Evolutionary conservation across 164 flowering plant species (phyloP).

Genomic region (Santalum album): DNA sequence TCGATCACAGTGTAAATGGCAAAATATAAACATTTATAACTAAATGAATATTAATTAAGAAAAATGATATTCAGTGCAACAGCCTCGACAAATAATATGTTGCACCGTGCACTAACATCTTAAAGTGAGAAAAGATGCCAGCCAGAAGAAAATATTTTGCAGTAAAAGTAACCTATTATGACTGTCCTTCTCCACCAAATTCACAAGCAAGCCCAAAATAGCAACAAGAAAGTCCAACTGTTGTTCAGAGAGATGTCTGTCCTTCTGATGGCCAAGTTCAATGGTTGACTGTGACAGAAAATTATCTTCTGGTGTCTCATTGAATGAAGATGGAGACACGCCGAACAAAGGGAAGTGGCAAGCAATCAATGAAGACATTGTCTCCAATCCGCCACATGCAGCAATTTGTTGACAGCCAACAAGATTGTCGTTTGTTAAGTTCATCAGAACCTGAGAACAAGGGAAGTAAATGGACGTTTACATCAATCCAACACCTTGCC

Average conservation of each 20-base stretch:
- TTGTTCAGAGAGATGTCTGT: slow-evolving; percentile 55
- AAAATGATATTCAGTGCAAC: neutral
- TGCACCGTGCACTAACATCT: neutral
- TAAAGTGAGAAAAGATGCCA: neutral
- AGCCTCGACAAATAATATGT: neutral
- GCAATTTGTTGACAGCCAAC: slow-evolving; percentile 92
- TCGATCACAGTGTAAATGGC: no score
- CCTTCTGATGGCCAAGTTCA: slow-evolving; percentile 24
- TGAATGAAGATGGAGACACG: slow-evolving; percentile 19
- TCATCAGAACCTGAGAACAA: slow-evolving; percentile 80
- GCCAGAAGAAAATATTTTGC: slow-evolving; percentile 1
- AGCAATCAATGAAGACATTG: slow-evolving; percentile 63
- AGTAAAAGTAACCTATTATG: slow-evolving; percentile 56
- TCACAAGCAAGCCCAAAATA: slow-evolving; percentile 89
- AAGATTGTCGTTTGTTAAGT: slow-evolving; percentile 88
- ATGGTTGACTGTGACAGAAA: slow-evolving; percentile 15
- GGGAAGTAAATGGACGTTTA: neutral
- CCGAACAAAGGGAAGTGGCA: slow-evolving; percentile 71
- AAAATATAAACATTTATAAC: no score
- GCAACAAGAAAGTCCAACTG: slow-evolving; percentile 95
- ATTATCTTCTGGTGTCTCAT: slow-evolving; percentile 15
- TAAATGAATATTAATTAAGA: no score
- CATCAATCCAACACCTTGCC: neutral
- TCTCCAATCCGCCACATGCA: slow-evolving; percentile 75
- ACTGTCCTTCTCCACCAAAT: slow-evolving; percentile 91